A percentile compares a stretch with the other conserved stretches of the same genome.
These are phyloP conservation scores for Daldinia decipiens DNA, from an alignment of 495 filamentous ascomycete genomes.

Conservation along the genomic window DNA sequence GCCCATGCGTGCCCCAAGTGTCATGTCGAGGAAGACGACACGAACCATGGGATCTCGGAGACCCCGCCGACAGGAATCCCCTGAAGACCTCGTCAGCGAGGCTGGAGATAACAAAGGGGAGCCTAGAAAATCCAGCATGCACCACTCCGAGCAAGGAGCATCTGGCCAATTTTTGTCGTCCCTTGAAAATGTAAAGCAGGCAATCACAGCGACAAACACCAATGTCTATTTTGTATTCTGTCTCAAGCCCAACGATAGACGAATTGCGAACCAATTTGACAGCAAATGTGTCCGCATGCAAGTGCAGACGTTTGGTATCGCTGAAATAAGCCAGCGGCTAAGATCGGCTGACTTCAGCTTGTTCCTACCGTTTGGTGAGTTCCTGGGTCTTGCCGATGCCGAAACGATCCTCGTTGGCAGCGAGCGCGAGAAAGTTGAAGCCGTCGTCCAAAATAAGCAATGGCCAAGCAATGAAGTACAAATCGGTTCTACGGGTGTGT, in stretches of 20 bases:
- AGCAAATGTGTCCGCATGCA: slow-evolving; percentile 97
- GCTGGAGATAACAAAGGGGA: slow-evolving; percentile 41
- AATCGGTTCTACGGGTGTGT: slow-evolving; percentile 91
- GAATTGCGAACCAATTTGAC: slow-evolving; percentile 98
- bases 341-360: slow-evolving; percentile 94
- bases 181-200: slow-evolving; percentile 87
- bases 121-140: slow-evolving; percentile 49
- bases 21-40: slow-evolving; percentile 75
- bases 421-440: slow-evolving; percentile 90
- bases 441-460: slow-evolving; percentile 84
- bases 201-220: slow-evolving; percentile 78
- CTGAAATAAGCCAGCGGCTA: slow-evolving; percentile 93
- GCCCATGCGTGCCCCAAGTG: slow-evolving; percentile 89
- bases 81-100: slow-evolving; percentile 63
- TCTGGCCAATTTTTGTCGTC: slow-evolving; percentile 91
- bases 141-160: slow-evolving; percentile 75
- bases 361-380: slow-evolving; percentile 95
- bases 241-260: slow-evolving; percentile 94
- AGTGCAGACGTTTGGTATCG: slow-evolving; percentile 94
- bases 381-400: slow-evolving; percentile 86
- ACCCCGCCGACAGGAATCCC: slow-evolving; percentile 60
- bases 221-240: slow-evolving; percentile 98
- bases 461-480: slow-evolving; percentile 94
- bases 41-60: slow-evolving; percentile 50
- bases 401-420: slow-evolving; percentile 87